Percentiles rank a stretch among this genome's conserved stretches.
Evolutionary conservation across 2,329 filamentous ascomycete genomes (phyloP).

Genomic region (Alternaria novae-zelandiae): DNA sequence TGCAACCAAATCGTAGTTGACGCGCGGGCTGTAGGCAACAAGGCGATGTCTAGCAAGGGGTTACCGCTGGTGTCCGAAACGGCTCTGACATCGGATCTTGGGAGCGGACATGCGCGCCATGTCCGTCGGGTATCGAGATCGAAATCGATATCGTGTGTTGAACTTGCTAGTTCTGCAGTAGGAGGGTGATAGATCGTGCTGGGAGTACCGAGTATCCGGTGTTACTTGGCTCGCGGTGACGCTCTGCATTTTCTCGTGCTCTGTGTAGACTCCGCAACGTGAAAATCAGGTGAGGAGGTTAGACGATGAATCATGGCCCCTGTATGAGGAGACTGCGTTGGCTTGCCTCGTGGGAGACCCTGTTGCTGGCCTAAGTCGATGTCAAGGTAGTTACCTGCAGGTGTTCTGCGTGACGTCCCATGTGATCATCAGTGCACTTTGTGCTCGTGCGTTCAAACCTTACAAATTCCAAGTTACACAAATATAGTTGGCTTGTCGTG

Average conservation of each 20-base stretch:
- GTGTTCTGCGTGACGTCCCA: neutral
- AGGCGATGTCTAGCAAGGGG: neutral
- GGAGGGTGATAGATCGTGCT: neutral
- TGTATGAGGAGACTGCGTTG: neutral
- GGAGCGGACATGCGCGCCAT: neutral
- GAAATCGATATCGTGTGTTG: neutral
- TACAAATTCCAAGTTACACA: neutral
- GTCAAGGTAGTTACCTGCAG: neutral
- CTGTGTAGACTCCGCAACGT: neutral
- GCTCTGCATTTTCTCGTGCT: neutral
- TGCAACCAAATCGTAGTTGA: neutral
- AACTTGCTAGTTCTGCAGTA: neutral
- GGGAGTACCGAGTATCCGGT: neutral
- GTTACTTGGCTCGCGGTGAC: neutral
- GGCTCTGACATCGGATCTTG: neutral
- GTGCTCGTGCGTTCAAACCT: constrained; percentile 8
- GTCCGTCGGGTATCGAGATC: neutral
- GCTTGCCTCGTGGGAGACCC: neutral
- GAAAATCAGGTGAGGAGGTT: neutral
- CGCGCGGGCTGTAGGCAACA: neutral
- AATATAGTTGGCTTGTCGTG: constrained; percentile 1
- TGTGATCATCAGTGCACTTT: neutral
- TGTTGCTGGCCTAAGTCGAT: neutral
- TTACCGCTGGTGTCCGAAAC: neutral
- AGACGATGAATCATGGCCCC: neutral